These are phyloP conservation scores for Umbelopsis isabellina DNA, from an alignment of 192 early-diverging fungal genomes.

Conservation along the genomic window DNA sequence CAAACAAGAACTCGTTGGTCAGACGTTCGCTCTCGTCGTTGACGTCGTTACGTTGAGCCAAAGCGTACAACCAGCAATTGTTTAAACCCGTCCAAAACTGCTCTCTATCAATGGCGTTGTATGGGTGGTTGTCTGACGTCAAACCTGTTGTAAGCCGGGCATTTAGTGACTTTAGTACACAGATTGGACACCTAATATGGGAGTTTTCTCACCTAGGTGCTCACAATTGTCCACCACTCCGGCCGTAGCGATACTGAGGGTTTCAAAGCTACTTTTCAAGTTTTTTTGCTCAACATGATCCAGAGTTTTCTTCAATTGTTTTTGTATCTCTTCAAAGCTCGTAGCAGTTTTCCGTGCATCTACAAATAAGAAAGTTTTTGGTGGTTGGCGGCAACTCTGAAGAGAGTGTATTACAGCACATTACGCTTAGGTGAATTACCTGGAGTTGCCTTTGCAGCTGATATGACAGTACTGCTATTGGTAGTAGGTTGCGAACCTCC, in stretches of 20 bases:
- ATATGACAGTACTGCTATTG: background rate
- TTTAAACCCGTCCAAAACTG: constrained; percentile 77
- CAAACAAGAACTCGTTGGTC: constrained; percentile 58
- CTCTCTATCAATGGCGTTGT: constrained; percentile 60
- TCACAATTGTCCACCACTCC: constrained; percentile 71
- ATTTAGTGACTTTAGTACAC: background rate
- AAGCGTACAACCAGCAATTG: constrained; percentile 75
- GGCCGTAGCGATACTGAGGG: constrained; percentile 66
- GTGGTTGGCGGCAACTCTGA: background rate
- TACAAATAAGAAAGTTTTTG: background rate
- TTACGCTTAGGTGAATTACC: background rate
- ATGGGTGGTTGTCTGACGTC: constrained; percentile 61
- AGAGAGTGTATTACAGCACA: background rate
- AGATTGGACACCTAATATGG: background rate
- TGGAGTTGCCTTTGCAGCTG: background rate
- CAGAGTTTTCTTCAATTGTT: constrained; percentile 65
- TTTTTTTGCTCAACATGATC: constrained; percentile 63
- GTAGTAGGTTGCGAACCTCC: background rate
- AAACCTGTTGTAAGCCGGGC: constrained; percentile 35
- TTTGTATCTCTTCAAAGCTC: constrained; percentile 58
- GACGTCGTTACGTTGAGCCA: constrained; percentile 57
- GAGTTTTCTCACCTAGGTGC: constrained; percentile 50
- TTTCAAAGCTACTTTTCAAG: constrained; percentile 70
- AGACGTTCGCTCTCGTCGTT: constrained; percentile 56
- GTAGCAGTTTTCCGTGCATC: constrained; percentile 11